Percentiles rank a stretch among this genome's conserved stretches.
Conservation (phyloP, 345 rosid genomes). For the Viola odorata region DNA sequence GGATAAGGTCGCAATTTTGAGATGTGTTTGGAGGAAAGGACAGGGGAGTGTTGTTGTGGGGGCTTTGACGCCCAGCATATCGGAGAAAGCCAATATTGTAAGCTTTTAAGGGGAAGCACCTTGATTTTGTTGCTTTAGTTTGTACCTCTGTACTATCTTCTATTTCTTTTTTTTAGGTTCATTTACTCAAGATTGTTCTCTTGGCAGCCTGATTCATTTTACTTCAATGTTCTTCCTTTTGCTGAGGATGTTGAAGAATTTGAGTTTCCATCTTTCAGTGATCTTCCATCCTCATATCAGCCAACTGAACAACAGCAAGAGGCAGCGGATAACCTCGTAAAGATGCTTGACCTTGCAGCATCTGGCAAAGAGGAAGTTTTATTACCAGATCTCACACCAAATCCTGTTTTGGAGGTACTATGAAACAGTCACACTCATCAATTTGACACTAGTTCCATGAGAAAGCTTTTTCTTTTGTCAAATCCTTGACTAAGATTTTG, state of each 20-base stretch:
- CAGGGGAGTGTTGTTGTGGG: constrained; percentile 71
- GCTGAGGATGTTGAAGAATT: constrained; percentile 91
- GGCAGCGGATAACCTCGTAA: constrained; percentile 73
- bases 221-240: constrained; percentile 80
- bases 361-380: constrained; percentile 55
- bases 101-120: constrained; percentile 19
- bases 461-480: neutral
- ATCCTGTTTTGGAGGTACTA: constrained; percentile 77
- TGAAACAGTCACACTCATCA: neutral
- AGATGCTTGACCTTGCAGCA: constrained; percentile 81
- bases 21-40: constrained; percentile 96
- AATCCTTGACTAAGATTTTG: neutral
- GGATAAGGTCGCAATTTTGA: constrained; percentile 71
- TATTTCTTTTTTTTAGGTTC: constrained; percentile 11
- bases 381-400: constrained; percentile 76
- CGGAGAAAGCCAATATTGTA: constrained; percentile 60
- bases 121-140: neutral
- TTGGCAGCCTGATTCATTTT: constrained; percentile 84
- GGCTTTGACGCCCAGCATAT: constrained; percentile 68
- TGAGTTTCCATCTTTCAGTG: constrained; percentile 77
- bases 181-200: constrained; percentile 8
- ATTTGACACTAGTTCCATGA: neutral
- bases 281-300: constrained; percentile 57
- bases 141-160: constrained; percentile 1
- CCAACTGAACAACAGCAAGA: constrained; percentile 79